These are phyloP conservation scores for Suillus ampliporus DNA, from an alignment of 768 basidiomycete genomes.

Conservation along the genomic window DNA sequence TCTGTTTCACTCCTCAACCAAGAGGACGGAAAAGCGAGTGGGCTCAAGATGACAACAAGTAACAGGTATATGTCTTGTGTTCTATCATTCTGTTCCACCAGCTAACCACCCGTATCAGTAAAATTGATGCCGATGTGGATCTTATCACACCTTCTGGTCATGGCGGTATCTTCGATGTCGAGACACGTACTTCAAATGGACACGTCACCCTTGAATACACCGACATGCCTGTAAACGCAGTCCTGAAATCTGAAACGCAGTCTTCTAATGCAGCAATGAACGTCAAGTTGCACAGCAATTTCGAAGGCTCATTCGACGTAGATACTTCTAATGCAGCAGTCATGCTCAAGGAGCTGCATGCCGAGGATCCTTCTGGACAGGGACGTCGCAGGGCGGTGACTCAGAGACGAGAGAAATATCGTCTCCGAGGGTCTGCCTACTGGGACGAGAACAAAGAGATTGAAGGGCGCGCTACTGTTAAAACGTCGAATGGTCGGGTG, in stretches of 20 bases:
- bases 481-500: constrained; percentile 18
- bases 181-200: constrained; percentile 35
- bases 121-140: constrained; percentile 35
- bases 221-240: constrained; percentile 42
- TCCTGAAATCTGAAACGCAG: constrained; percentile 34
- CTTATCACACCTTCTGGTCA: constrained; percentile 37
- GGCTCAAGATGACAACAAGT: constrained; percentile 40
- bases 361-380: constrained; percentile 41
- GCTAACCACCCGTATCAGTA: constrained; percentile 29
- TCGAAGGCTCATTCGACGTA: constrained; percentile 48
- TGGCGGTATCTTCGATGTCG: constrained; percentile 41
- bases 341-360: constrained; percentile 17
- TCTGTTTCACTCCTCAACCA: constrained; percentile 43
- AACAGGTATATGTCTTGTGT: constrained; percentile 40
- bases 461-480: constrained; percentile 24
- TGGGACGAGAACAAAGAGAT: constrained; percentile 28
- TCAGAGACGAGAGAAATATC: constrained; percentile 7
- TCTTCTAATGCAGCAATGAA: constrained; percentile 35
- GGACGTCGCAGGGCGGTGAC: constrained; percentile 39
- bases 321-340: constrained; percentile 27
- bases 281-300: constrained; percentile 41
- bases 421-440: constrained; percentile 24
- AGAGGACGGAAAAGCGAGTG: constrained; percentile 28
- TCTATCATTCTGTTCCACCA: not conserved
- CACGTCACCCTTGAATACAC: constrained; percentile 33